A percentile compares a stretch with the other conserved stretches of the same genome.
Conservation (phyloP, 805 yeast genomes). For the Spathaspora passalidarum region DNA sequence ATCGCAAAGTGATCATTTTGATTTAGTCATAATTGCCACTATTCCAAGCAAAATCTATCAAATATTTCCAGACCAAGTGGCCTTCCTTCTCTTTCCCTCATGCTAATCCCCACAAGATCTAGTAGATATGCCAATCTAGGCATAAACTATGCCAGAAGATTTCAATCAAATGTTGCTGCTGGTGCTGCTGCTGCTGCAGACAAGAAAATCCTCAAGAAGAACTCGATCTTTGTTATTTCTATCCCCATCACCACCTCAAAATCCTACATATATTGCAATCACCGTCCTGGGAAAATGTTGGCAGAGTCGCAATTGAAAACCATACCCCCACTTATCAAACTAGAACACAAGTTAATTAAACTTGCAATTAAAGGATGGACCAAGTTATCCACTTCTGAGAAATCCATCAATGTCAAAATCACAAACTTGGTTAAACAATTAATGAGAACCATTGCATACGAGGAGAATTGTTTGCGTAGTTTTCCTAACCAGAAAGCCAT, state of each 20-base stretch:
- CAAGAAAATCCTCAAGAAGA: slow-evolving; percentile 14
- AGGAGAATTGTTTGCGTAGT: slow-evolving; percentile 70
- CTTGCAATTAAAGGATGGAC: slow-evolving; percentile 63
- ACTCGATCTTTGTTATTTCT: slow-evolving; percentile 60
- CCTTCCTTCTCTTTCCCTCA: too few relatives aligned
- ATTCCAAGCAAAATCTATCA: too few relatives aligned
- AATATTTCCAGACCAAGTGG: too few relatives aligned
- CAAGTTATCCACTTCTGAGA: slow-evolving; percentile 53
- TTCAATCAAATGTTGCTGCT: background rate
- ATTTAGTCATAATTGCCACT: too few relatives aligned
- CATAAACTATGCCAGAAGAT: background rate
- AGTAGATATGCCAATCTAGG: background rate
- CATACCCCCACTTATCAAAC: slow-evolving; percentile 31
- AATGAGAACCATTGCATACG: slow-evolving; percentile 69
- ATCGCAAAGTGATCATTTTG: too few relatives aligned
- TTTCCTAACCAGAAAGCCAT: slow-evolving; percentile 69
- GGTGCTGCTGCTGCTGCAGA: background rate
- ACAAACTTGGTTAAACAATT: slow-evolving; percentile 51
- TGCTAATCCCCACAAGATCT: background rate
- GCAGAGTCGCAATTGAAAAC: slow-evolving; percentile 21
- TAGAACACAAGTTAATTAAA: slow-evolving; percentile 46
- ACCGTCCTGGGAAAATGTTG: slow-evolving; percentile 30
- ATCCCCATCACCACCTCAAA: slow-evolving; percentile 66
- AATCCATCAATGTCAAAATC: slow-evolving; percentile 54
- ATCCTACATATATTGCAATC: slow-evolving; percentile 69